Evolutionary conservation across 768 basidiomycete species (phyloP).

Genomic region (Boletellus sp.): DNA sequence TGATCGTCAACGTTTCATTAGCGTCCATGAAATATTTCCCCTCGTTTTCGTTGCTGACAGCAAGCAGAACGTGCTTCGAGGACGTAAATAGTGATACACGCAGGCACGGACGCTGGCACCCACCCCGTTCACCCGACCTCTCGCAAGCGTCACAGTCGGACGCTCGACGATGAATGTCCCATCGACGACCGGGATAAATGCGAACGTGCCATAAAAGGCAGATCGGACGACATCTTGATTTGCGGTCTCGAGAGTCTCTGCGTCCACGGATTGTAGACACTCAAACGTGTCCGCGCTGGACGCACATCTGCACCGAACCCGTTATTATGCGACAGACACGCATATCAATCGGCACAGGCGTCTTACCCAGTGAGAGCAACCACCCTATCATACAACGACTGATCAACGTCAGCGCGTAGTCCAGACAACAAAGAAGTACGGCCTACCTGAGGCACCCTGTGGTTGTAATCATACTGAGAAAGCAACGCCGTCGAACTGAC

Average conservation of each 20-base stretch:
- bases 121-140: slow-evolving; percentile 43
- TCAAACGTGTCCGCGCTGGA: slow-evolving; percentile 32
- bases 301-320: slow-evolving; percentile 28
- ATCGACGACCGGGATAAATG: slow-evolving; percentile 46
- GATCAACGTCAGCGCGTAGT: background rate
- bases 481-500: slow-evolving; percentile 31
- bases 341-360: background rate
- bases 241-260: slow-evolving; percentile 28
- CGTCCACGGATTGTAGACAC: slow-evolving; percentile 39
- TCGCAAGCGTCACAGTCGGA: slow-evolving; percentile 36
- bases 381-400: slow-evolving; percentile 21
- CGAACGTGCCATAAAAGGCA: slow-evolving; percentile 39
- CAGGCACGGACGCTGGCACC: background rate
- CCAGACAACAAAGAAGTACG: background rate
- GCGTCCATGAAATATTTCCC: slow-evolving; percentile 28
- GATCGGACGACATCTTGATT: slow-evolving; percentile 32
- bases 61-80: slow-evolving; percentile 21
- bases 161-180: slow-evolving; percentile 43
- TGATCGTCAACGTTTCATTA: slow-evolving; percentile 17
- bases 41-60: slow-evolving; percentile 32
- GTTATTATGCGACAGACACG: slow-evolving; percentile 6
- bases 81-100: background rate
- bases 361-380: slow-evolving; percentile 12
- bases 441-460: slow-evolving; percentile 27
- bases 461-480: slow-evolving; percentile 34